Percentiles rank a stretch among this genome's conserved stretches.
phyloP scores from a whole-genome alignment of 305 asterid genomes.

The Solanum hybrid region DNA sequence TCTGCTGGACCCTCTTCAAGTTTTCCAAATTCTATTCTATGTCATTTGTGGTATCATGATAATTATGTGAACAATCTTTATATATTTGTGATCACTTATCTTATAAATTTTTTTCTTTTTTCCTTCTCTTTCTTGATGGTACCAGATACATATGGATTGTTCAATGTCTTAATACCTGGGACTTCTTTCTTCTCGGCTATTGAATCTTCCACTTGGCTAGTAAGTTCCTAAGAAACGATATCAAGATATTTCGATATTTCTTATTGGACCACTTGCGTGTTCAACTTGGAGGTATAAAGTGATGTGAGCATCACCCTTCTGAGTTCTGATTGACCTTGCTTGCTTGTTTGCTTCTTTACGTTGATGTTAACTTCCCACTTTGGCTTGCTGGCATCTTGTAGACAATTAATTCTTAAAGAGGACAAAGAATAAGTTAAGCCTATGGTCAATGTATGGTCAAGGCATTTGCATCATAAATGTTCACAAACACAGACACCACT shows the following conservation, averaged over 20 bases:
- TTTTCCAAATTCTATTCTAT: not conserved
- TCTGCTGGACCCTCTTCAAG: not conserved
- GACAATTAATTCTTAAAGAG: not conserved
- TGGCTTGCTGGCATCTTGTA: not conserved
- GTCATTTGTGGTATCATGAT: not conserved
- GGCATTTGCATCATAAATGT: not conserved
- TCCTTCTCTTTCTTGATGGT: slow-evolving; percentile 8
- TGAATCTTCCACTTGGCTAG: slow-evolving; percentile 76
- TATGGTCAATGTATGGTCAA: not conserved
- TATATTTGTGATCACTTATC: not conserved
- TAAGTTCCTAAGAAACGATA: slow-evolving; percentile 27
- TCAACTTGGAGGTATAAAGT: not conserved
- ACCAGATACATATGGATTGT: slow-evolving; percentile 71
- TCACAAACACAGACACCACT: not conserved
- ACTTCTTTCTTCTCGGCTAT: slow-evolving; percentile 66
- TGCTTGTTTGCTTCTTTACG: not conserved
- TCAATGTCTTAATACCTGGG: slow-evolving; percentile 68
- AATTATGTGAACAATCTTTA: not conserved
- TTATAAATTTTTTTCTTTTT: not conserved
- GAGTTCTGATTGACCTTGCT: not conserved
- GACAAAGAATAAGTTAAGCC: not conserved
- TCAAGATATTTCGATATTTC: not conserved
- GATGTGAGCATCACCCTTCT: not conserved
- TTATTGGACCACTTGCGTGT: not conserved
- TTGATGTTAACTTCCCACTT: not conserved